Evolutionary conservation across 441 rosid species (phyloP).

Genomic region (Manihot esculenta): DNA sequence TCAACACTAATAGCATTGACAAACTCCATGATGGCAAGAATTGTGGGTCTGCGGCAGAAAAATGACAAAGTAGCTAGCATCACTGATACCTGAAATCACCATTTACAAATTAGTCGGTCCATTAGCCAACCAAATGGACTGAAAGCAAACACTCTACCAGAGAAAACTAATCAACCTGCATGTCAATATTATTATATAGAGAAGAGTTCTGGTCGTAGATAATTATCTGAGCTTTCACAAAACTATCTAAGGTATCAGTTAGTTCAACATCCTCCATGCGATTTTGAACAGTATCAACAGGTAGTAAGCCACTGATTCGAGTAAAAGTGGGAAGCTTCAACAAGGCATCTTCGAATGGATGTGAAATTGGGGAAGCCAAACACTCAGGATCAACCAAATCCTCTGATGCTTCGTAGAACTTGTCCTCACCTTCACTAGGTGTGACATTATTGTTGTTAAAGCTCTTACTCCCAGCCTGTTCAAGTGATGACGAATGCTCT

Average conservation of each 20-base stretch:
- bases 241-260: conserved; percentile 65
- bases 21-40: conserved; percentile 94
- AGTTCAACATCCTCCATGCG: conserved; percentile 42
- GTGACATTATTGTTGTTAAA: conserved; percentile 35
- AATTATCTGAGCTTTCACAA: conserved; percentile 92
- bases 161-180: conserved; percentile 47
- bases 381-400: conserved; percentile 59
- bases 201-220: conserved; percentile 77
- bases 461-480: conserved; percentile 39
- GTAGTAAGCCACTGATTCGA: conserved; percentile 77
- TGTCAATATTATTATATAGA: conserved; percentile 71
- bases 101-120: conserved; percentile 27
- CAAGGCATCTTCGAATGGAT: conserved; percentile 29
- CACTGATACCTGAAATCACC: conserved; percentile 66
- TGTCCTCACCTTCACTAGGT: conserved; percentile 83
- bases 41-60: conserved; percentile 95
- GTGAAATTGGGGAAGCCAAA: conserved; percentile 27
- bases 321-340: conserved; percentile 75
- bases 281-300: conserved; percentile 44
- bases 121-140: background rate
- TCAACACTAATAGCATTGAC: conserved; percentile 69
- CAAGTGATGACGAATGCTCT: conserved; percentile 44
- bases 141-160: background rate
- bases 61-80: conserved; percentile 87
- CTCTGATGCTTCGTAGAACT: conserved; percentile 91